Evolutionary conservation across 805 yeast genomes (phyloP).

Genomic region (Metschnikowia continentalis): DNA sequence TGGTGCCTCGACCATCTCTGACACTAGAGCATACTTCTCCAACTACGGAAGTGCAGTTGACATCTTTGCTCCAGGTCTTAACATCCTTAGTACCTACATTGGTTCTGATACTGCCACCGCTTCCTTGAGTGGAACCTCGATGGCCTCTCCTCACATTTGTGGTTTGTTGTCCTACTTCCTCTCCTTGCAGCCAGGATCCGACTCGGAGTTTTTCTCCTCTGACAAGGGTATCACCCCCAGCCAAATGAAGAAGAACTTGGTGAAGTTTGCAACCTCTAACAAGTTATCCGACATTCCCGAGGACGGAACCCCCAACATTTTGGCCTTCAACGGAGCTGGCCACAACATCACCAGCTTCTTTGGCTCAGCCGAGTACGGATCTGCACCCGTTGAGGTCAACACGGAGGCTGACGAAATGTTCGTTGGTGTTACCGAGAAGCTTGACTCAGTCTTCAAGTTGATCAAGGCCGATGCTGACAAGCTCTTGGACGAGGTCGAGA

Average conservation of each 20-base stretch:
- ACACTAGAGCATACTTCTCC: conserved; percentile 49
- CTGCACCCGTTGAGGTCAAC: conserved; percentile 12
- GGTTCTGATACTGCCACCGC: conserved; percentile 76
- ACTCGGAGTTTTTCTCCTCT: conserved; percentile 57
- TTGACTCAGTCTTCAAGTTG: conserved; percentile 21
- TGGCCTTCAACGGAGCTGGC: conserved; percentile 82
- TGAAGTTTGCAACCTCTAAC: conserved; percentile 62
- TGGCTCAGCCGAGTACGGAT: conserved; percentile 27
- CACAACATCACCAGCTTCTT: conserved; percentile 64
- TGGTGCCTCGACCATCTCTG: conserved; percentile 44
- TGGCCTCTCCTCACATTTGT: conserved; percentile 96
- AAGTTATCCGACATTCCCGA: conserved; percentile 59
- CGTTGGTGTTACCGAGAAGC: conserved; percentile 12
- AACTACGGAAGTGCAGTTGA: conserved; percentile 53
- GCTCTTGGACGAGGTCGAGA: conserved; percentile 23
- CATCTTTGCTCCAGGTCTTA: conserved; percentile 53
- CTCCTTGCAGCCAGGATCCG: conserved; percentile 75
- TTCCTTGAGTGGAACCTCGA: conserved; percentile 89
- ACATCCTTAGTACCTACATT: conserved; percentile 59
- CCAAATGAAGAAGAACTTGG: conserved; percentile 71
- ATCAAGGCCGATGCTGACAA: conserved; percentile 17
- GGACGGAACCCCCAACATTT: conserved; percentile 67
- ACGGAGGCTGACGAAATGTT: conserved; percentile 15
- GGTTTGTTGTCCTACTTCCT: conserved; percentile 88
- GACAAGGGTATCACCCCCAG: conserved; percentile 58